Evolutionary conservation across 805 yeast genomes (phyloP).

Genomic region (Cephaloascus albidus): DNA sequence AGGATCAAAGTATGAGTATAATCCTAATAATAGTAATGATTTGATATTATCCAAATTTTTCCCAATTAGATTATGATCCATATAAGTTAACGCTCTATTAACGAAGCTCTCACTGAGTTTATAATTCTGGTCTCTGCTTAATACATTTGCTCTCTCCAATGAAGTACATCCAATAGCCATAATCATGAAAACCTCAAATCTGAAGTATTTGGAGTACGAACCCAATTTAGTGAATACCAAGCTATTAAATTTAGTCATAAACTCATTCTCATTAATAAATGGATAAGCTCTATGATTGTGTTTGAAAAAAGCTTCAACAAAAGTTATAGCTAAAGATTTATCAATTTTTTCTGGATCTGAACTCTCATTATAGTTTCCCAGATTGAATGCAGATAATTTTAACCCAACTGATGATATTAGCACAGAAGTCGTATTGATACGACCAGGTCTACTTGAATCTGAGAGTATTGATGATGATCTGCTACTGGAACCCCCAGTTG

Average conservation of each 20-base stretch:
- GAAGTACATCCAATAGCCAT: conserved; percentile 48
- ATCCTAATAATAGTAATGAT: conserved; percentile 32
- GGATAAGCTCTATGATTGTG: conserved; percentile 36
- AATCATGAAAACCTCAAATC: conserved; percentile 41
- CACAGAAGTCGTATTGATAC: too few species aligned
- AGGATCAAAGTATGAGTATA: conserved; percentile 42
- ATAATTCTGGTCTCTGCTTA: conserved; percentile 21
- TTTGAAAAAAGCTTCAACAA: conserved; percentile 33
- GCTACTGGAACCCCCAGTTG: background rate
- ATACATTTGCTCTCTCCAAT: conserved; percentile 24
- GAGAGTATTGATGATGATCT: background rate
- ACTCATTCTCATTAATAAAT: conserved; percentile 27
- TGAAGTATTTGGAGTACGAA: conserved; percentile 13
- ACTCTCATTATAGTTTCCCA: background rate
- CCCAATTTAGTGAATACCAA: conserved; percentile 11
- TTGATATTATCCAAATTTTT: conserved; percentile 31
- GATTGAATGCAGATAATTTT: background rate
- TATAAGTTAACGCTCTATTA: conserved; percentile 27
- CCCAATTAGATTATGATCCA: conserved; percentile 24
- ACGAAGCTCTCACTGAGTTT: conserved; percentile 28
- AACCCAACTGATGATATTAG: background rate
- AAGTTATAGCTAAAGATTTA: conserved; percentile 19
- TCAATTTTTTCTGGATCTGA: conserved; percentile 15
- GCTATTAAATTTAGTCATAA: conserved; percentile 18
- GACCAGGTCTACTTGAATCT: too few species aligned